Conservation (phyloP, 257 asterid genomes). For the Jasminum sambac region DNA sequence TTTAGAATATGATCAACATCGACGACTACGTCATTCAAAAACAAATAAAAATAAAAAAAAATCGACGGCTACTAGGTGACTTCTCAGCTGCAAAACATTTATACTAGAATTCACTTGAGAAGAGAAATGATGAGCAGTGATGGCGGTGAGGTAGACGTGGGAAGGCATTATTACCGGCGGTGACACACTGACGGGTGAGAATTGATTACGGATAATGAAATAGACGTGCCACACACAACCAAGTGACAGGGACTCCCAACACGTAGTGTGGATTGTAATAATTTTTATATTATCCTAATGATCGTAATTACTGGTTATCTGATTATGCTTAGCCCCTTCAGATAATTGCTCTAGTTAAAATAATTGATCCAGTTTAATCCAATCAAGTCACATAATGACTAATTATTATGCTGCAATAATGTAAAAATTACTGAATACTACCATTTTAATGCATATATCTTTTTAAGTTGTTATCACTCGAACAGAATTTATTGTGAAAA, state of each 20-base stretch:
- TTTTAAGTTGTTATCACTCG: too few species aligned
- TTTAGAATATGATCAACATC: too few species aligned
- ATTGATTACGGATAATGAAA: slow-evolving; percentile 19
- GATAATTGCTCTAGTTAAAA: not conserved
- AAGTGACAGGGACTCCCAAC: slow-evolving; percentile 17
- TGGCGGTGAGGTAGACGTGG: not conserved
- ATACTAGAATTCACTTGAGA: too few species aligned
- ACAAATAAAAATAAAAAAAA: too few species aligned
- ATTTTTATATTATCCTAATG: not conserved
- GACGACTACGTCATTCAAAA: too few species aligned
- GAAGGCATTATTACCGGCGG: slow-evolving; percentile 11
- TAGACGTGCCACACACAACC: slow-evolving; percentile 20
- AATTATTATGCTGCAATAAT: not conserved
- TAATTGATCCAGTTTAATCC: not conserved
- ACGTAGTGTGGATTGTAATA: not conserved
- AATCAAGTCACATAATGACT: not conserved
- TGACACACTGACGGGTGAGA: slow-evolving; percentile 5
- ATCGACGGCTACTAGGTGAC: too few species aligned
- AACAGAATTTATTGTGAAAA: too few species aligned
- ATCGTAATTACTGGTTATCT: not conserved
- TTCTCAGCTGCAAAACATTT: too few species aligned
- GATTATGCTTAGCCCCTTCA: slow-evolving; percentile 1
- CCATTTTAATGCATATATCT: too few species aligned
- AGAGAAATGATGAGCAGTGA: not conserved
- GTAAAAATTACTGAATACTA: too few species aligned